These are phyloP conservation scores for Nicotiana noctiflora DNA, from an alignment of 257 asterid genomes.

Conservation along the genomic window DNA sequence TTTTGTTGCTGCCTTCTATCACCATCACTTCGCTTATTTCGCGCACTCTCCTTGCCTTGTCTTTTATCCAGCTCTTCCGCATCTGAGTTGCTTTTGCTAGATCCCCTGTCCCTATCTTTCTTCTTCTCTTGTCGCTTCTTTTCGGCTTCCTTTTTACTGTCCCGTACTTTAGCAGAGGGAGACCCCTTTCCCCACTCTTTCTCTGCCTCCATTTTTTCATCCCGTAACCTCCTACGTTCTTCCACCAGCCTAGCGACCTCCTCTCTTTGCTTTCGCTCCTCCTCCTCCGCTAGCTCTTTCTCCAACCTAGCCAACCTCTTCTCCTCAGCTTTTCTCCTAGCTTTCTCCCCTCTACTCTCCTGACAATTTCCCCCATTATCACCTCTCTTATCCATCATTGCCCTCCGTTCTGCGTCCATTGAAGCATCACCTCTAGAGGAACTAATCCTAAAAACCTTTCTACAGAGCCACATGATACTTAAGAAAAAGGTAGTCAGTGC, in stretches of 20 bases:
- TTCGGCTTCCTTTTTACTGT: slow-evolving; percentile 58
- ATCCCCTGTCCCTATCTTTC: slow-evolving; percentile 78
- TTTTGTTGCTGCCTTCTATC: slow-evolving; percentile 50
- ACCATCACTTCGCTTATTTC: slow-evolving; percentile 46
- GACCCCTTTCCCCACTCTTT: slow-evolving; percentile 60
- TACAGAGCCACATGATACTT: slow-evolving; percentile 65
- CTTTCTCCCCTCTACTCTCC: slow-evolving; percentile 90
- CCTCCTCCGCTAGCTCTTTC: slow-evolving; percentile 90
- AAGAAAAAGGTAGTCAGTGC: slow-evolving; percentile 43
- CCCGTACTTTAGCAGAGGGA: slow-evolving; percentile 52
- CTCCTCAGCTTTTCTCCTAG: slow-evolving; percentile 96
- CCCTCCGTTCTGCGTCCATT: slow-evolving; percentile 48
- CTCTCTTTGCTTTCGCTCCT: slow-evolving; percentile 97
- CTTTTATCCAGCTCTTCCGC: slow-evolving; percentile 75
- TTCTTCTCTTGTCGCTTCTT: slow-evolving; percentile 69
- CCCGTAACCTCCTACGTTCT: slow-evolving; percentile 80
- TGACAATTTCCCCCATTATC: slow-evolving; percentile 64
- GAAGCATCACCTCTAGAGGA: slow-evolving; percentile 59
- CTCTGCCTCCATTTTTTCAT: slow-evolving; percentile 72
- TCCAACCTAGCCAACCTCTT: slow-evolving; percentile 91
- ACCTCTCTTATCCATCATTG: slow-evolving; percentile 51
- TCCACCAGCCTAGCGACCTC: slow-evolving; percentile 95
- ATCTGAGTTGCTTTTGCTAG: slow-evolving; percentile 92
- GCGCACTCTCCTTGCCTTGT: slow-evolving; percentile 52
- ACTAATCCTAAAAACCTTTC: slow-evolving; percentile 76